phyloP scores from a whole-genome alignment of 805 yeast genomes.

The Cyberlindnera japonica region DNA sequence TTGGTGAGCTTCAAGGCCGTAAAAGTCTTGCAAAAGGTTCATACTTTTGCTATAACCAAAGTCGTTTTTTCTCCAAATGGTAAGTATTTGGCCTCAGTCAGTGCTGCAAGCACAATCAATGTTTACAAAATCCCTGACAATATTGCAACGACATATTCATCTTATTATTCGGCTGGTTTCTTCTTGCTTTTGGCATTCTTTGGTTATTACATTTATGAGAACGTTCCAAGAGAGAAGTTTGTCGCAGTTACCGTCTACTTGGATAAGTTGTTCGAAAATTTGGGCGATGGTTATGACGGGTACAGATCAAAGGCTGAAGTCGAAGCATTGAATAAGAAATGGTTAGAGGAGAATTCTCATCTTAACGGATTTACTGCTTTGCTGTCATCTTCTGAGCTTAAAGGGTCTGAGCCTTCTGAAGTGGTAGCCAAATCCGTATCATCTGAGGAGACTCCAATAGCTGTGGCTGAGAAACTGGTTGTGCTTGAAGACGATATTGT shows the following conservation, averaged over 20 bases:
- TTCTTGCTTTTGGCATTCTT: constrained; percentile 8
- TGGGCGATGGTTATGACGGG: background rate
- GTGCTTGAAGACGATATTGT: constrained; percentile 26
- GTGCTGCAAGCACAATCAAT: constrained; percentile 72
- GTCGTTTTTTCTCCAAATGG: constrained; percentile 70
- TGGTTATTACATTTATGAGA: constrained; percentile 6
- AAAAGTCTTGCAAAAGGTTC: constrained; percentile 58
- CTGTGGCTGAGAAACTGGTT: constrained; percentile 9
- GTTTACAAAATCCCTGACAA: constrained; percentile 57
- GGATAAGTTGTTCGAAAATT: constrained; percentile 17
- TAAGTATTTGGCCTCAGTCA: constrained; percentile 60
- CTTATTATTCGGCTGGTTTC: constrained; percentile 10
- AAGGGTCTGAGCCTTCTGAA: too few relatives aligned
- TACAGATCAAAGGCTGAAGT: constrained; percentile 1
- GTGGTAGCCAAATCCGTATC: background rate
- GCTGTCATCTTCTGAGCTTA: too few relatives aligned
- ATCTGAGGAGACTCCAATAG: constrained; percentile 2
- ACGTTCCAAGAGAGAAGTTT: constrained; percentile 19
- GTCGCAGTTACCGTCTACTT: constrained; percentile 11
- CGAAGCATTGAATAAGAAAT: background rate
- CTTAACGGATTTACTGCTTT: too few relatives aligned
- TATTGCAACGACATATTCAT: constrained; percentile 22
- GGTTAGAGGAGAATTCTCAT: background rate
- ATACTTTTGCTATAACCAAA: constrained; percentile 73
- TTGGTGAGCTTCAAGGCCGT: constrained; percentile 48